phyloP scores from a whole-genome alignment of 2,329 filamentous ascomycete species.

The Fusarium sp. region DNA sequence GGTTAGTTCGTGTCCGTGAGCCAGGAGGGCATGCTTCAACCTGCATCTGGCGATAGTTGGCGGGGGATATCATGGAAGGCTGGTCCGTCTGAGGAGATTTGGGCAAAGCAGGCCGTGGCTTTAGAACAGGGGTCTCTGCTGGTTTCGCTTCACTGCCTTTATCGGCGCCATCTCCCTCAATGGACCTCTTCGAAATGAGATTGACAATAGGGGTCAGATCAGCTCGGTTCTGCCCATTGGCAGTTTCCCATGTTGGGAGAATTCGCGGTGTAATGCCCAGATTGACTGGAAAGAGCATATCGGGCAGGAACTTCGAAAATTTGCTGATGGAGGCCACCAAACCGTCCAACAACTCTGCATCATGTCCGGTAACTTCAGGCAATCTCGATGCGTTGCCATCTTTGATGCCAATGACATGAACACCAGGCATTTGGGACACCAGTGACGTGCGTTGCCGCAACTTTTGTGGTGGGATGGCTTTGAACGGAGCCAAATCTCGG shows the following conservation, averaged over 20 bases:
- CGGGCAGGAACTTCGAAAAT: constrained; percentile 79
- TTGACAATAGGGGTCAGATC: constrained; percentile 48
- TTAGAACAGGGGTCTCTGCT: constrained; percentile 6
- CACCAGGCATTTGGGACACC: constrained; percentile 55
- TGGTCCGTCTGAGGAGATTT: not conserved
- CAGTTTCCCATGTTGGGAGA: constrained; percentile 72
- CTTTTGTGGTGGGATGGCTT: constrained; percentile 75
- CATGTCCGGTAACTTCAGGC: constrained; percentile 48
- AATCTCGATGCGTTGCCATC: constrained; percentile 68
- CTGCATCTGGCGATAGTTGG: constrained; percentile 57
- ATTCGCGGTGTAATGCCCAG: constrained; percentile 61
- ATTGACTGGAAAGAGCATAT: constrained; percentile 90
- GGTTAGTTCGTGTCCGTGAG: constrained; percentile 68
- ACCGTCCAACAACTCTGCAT: constrained; percentile 56
- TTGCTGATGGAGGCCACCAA: constrained; percentile 74
- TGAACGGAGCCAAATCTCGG: constrained; percentile 80
- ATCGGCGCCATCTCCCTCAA: constrained; percentile 10
- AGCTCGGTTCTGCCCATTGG: constrained; percentile 38
- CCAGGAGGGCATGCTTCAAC: constrained; percentile 69
- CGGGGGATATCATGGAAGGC: constrained; percentile 38
- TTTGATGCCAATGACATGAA: constrained; percentile 68
- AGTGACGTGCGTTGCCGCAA: constrained; percentile 70
- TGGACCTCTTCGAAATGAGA: constrained; percentile 47
- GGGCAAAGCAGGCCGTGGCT: constrained; percentile 10
- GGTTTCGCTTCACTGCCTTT: not conserved